These are phyloP conservation scores for Boechera stricta DNA, from an alignment of 345 rosid genomes.

Conservation along the genomic window DNA sequence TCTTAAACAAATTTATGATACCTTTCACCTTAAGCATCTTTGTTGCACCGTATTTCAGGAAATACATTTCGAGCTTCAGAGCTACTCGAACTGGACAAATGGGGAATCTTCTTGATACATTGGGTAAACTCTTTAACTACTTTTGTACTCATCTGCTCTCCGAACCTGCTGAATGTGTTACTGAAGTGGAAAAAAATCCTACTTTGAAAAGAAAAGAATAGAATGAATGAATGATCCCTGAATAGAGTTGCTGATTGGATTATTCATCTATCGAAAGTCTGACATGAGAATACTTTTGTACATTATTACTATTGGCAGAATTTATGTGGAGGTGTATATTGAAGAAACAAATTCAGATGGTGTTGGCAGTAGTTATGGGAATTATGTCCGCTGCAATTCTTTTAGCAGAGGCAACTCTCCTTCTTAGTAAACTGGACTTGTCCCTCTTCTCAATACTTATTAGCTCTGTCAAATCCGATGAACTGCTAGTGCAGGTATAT, in stretches of 20 bases:
- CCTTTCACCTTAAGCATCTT: constrained; percentile 25
- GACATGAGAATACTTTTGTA: constrained; percentile 26
- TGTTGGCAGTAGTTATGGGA: constrained; percentile 72
- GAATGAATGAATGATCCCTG: constrained; percentile 2
- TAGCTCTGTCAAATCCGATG: constrained; percentile 72
- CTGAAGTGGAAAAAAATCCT: constrained; percentile 9
- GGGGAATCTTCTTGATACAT: constrained; percentile 70
- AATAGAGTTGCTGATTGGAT: constrained; percentile 18
- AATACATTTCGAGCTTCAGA: constrained; percentile 89
- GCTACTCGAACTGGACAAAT: constrained; percentile 65
- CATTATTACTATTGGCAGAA: constrained; percentile 58
- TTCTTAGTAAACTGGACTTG: constrained; percentile 75
- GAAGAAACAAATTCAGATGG: constrained; percentile 66
- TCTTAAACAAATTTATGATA: constrained; percentile 2
- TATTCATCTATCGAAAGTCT: constrained; percentile 9
- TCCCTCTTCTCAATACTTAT: constrained; percentile 94
- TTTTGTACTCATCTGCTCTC: not conserved
- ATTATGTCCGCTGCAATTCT: constrained; percentile 95
- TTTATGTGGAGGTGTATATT: constrained; percentile 89
- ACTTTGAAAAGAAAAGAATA: not conserved
- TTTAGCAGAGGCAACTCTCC: constrained; percentile 94
- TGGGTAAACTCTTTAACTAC: constrained; percentile 54
- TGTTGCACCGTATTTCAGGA: constrained; percentile 57
- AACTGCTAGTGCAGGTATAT: constrained; percentile 75
- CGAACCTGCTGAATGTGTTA: not conserved